Conservation (phyloP, 495 filamentous ascomycete genomes). For the Hyaloscypha variabilis region DNA sequence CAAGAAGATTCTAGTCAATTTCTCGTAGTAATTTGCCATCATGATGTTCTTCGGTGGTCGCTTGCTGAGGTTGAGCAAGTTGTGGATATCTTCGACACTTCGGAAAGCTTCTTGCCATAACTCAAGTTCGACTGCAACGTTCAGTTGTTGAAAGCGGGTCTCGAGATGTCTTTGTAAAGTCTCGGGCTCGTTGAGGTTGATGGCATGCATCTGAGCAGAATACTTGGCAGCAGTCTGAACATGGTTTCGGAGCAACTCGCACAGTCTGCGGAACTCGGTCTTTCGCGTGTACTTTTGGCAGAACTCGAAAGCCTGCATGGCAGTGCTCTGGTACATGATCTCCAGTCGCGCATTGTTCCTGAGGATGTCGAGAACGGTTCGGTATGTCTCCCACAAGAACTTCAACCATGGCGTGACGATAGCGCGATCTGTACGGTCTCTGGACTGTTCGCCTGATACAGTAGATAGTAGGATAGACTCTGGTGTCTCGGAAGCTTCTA, state of each 20-base stretch:
- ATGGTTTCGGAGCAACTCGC: constrained; percentile 97
- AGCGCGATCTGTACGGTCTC: constrained; percentile 93
- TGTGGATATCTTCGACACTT: constrained; percentile 98
- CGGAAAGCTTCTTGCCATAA: constrained; percentile 99
- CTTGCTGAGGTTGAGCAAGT: constrained; percentile 98
- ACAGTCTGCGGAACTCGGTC: constrained; percentile 98
- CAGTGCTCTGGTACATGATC: constrained; percentile 97
- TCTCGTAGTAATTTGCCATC: constrained; percentile 99
- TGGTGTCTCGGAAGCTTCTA: constrained; percentile 95
- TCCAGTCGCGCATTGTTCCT: constrained; percentile 98
- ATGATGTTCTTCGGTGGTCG: constrained; percentile 98
- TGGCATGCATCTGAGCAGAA: constrained; percentile 97
- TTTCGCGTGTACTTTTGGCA: constrained; percentile 97
- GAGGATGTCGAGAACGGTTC: constrained; percentile 95
- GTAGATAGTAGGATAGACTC: constrained; percentile 98
- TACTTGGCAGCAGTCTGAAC: constrained; percentile 99
- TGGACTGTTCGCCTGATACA: constrained; percentile 95
- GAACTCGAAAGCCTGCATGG: constrained; percentile 97
- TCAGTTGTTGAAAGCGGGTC: constrained; percentile 97
- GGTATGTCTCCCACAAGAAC: constrained; percentile 99
- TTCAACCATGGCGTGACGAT: constrained; percentile 99
- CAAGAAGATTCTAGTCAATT: constrained; percentile 95
- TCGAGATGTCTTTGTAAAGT: constrained; percentile 96
- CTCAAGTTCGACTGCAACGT: constrained; percentile 96
- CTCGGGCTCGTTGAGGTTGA: constrained; percentile 97